phyloP scores from a whole-genome alignment of 2,329 filamentous ascomycete genomes.

The Paecilomyces fulvus region DNA sequence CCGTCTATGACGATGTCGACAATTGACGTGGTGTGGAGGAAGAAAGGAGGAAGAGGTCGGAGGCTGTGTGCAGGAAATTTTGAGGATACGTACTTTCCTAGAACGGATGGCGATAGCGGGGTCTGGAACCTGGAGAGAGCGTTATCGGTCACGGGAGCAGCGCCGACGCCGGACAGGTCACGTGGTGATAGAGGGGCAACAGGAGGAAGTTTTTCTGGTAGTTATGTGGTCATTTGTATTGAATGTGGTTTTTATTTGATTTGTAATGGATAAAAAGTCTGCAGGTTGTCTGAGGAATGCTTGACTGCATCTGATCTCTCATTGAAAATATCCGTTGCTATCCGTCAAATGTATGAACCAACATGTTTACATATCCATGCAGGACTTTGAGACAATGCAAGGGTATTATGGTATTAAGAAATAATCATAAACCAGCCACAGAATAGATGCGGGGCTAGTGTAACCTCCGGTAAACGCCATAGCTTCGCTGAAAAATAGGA shows the following conservation, averaged over 20 bases:
- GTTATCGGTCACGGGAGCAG: conserved; percentile 31
- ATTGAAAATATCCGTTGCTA: no score
- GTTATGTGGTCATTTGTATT: no score
- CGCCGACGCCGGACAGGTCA: conserved; percentile 8
- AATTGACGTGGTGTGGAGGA: conserved; percentile 10
- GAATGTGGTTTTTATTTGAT: no score
- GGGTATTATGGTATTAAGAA: conserved; percentile 2
- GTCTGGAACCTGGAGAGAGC: conserved; percentile 7
- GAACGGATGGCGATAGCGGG: conserved; percentile 16
- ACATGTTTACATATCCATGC: neutral
- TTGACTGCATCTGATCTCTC: neutral
- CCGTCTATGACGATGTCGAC: neutral
- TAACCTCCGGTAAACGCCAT: neutral
- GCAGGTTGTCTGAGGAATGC: neutral
- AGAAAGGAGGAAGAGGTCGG: conserved; percentile 7
- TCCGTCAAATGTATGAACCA: neutral
- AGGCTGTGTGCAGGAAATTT: conserved; percentile 24
- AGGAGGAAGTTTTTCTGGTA: neutral
- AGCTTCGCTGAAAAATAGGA: neutral
- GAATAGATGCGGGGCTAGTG: neutral
- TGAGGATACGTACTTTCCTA: conserved; percentile 8
- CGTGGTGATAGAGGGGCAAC: neutral
- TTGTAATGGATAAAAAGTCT: neutral
- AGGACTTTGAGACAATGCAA: neutral
- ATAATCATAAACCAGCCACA: neutral